Conservation (phyloP, 345 rosid genomes). For the Psidium guajava region DNA sequence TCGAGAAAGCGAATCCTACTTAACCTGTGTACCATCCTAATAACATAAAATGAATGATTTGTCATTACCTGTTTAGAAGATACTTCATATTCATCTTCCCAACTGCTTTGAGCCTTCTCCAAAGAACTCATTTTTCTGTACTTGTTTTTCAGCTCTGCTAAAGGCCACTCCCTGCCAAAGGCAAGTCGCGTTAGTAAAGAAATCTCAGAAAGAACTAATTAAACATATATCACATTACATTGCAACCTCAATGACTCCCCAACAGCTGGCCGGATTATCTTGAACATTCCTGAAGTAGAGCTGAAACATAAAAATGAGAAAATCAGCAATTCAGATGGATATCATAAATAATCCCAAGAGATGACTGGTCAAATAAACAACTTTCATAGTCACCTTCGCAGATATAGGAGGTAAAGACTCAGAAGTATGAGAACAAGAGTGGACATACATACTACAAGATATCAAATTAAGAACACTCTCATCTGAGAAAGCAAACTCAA, state of each 20-base stretch:
- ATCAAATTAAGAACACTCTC: neutral
- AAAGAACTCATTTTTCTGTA: constrained; percentile 61
- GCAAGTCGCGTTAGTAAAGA: neutral
- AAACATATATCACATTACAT: neutral
- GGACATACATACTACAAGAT: neutral
- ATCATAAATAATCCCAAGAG: neutral
- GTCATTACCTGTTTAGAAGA: constrained; percentile 80
- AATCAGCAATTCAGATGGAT: neutral
- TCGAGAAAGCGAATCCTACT: neutral
- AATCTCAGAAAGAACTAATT: neutral
- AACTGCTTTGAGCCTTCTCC: constrained; percentile 69
- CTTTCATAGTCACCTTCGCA: neutral
- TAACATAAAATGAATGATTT: neutral
- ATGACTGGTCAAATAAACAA: neutral
- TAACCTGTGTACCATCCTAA: neutral
- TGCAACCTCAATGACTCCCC: constrained; percentile 88
- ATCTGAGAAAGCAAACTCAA: neutral
- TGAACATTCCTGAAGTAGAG: constrained; percentile 68
- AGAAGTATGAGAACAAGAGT: neutral
- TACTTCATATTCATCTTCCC: constrained; percentile 95
- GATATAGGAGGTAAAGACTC: neutral
- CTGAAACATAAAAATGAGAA: constrained; percentile 26
- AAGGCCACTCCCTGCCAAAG: constrained; percentile 72
- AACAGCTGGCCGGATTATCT: constrained; percentile 86
- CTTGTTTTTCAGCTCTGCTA: constrained; percentile 68